Base-by-base conservation (phyloP, 2,329 filamentous ascomycete genomes). In the Talaromyces atroroseus region DNA sequence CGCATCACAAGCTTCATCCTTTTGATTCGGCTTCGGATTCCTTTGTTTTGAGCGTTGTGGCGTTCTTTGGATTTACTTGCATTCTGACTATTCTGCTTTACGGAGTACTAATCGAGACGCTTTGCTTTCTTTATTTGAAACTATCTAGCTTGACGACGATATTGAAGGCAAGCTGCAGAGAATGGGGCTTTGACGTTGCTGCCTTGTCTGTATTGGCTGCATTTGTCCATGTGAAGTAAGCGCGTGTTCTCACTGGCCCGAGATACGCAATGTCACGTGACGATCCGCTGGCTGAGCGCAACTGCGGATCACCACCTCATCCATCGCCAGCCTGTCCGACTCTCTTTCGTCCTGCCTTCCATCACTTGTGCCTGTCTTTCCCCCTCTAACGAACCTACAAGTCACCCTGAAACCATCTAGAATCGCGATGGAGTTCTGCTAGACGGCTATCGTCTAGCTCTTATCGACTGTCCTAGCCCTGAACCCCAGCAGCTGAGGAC, bases 401-500 rank as follows among this genome's bases (percentile, higher is more conserved):
- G 26, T 46, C 46, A 29, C 11, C 26, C 29, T 44, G 40, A 44
- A 44, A 49, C 32, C 48, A 26, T 38, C 21, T 58, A 36, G 26
- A 50, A 51, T 58, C 58, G 54, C 51, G 50, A 63, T 62, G 64
- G 40, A 52, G 59, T 62, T 61, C 64, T 69, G 74, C 76, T 79
- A 76, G 74, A 73, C 75, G 49, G 49, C 40, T 34, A 21, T 64
- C 67, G 75, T 76, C 75, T 77, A 67, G 75, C 75, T 70, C 60
- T 29, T 66, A 68, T 68, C 66, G 64, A 66, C 69, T 65, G 62
- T 67, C 63, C 69, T 68, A 71, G 69, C 66, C 66, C 70, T 71
- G 26, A 29, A 74, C 67, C 75, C 71, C 40, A 49, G 45, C 45
- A 76, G 74, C 72, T 67, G 66, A 68, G 71, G 73, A 67, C 68